Base-by-base conservation (phyloP, 371 early-diverging fungal species). In the Circinella minor region DNA sequence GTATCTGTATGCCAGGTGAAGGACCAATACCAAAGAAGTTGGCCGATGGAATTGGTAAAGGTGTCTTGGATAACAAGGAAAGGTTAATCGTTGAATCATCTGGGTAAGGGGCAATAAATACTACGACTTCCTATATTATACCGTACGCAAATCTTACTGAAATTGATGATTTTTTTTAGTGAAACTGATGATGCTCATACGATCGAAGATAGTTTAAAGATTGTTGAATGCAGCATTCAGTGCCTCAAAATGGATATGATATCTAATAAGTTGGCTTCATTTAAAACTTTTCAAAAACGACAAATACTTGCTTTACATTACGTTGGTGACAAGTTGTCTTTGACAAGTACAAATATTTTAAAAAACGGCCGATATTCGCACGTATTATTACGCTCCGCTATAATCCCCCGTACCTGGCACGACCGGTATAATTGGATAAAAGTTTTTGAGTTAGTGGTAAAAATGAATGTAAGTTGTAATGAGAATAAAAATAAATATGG, bases 161-260 rank as follows among this genome's bases (percentile, higher is more conserved):
- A 51, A 63, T 62, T 3, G 36, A 61, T 36, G 63, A 62, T 20
- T 15, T 3, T 51, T 51, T 3, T 51, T 51, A 68, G 69, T 46
- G 69, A 68, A 62, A 63, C 49, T 11, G 63, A 68, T 17, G 63
- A 68, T 15, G 63, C n/a, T 20, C 69, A 63, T 37, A 68, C 69
- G 0, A 63, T 63, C 14, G 62, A 68, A 20, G 69, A 68, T 27
- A 68, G 63, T 2, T 61, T 68, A 6, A 63, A 68, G 38, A 62
- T 68, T 61, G 36, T 68, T 63, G 69, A 62, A 47, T 63, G 18
- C 63, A 62, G 63, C 38, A 68, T 68, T 11, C 60, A 68, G 46
- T 61, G 61, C 61, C n/a, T 68, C 4, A 61, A 68, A 34, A 36
- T 61, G 47, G 70, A 70, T 7, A 65, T 65, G 65, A 37, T 18